phyloP scores from a whole-genome alignment of 768 basidiomycete species.

The Termitomyces sp. region DNA sequence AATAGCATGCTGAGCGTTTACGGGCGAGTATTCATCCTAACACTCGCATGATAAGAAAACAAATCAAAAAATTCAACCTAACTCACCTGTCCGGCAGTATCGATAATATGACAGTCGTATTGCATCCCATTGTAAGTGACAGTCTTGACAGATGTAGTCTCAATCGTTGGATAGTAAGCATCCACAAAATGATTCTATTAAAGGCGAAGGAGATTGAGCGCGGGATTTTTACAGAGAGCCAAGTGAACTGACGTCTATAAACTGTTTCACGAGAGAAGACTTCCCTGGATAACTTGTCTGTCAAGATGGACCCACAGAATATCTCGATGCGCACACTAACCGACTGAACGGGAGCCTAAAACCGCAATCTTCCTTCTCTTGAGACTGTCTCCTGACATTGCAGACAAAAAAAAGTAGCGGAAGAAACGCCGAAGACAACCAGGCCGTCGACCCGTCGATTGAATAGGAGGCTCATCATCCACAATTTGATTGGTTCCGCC shows the following conservation, averaged over 20 bases:
- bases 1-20: conserved; percentile 91
- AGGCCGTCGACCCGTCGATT: neutral
- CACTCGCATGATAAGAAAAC: neutral
- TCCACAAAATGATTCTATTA: conserved; percentile 79
- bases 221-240: neutral
- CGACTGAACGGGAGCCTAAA: conserved; percentile 86
- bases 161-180: conserved; percentile 94
- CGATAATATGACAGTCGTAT: conserved; percentile 96
- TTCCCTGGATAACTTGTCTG: conserved; percentile 59
- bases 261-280: conserved; percentile 92
- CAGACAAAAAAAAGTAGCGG: conserved; percentile 5
- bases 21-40: conserved; percentile 93
- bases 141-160: conserved; percentile 81
- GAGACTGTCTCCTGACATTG: conserved; percentile 33
- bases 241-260: conserved; percentile 57
- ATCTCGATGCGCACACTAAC: conserved; percentile 40
- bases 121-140: conserved; percentile 86
- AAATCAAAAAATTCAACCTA: neutral
- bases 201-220: conserved; percentile 1
- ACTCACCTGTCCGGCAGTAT: conserved; percentile 93
- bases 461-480: conserved; percentile 7
- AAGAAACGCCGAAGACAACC: conserved; percentile 10
- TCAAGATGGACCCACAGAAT: neutral
- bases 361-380: conserved; percentile 90
- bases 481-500: conserved; percentile 12